Evolutionary conservation across 495 filamentous ascomycete genomes (phyloP).

Genomic region (Penicillium parvum): DNA sequence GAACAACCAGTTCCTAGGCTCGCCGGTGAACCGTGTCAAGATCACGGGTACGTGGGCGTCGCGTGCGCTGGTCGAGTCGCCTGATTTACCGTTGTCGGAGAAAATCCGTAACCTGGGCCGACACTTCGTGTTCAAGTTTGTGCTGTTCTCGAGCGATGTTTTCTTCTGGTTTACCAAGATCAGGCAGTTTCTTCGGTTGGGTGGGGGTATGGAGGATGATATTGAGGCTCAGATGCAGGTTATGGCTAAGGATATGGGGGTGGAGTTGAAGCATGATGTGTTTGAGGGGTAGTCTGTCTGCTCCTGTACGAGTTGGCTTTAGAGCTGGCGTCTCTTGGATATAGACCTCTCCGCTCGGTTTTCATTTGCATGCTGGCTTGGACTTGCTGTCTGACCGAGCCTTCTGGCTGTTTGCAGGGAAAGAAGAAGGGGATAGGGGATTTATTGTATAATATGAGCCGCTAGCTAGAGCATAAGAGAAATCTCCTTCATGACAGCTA

Average conservation of each 20-base stretch:
- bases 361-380: neutral
- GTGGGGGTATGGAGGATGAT: constrained; percentile 89
- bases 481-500: neutral
- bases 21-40: constrained; percentile 91
- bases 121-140: constrained; percentile 75
- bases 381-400: neutral
- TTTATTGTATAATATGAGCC: neutral
- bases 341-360: neutral
- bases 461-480: constrained; percentile 8
- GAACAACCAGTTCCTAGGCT: constrained; percentile 81
- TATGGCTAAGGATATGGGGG: constrained; percentile 86
- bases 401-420: neutral
- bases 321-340: neutral
- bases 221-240: constrained; percentile 79
- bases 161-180: constrained; percentile 78
- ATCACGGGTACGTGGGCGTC: constrained; percentile 90
- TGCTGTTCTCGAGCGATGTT: constrained; percentile 73
- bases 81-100: constrained; percentile 53
- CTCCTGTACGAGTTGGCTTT: neutral
- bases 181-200: constrained; percentile 65
- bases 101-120: constrained; percentile 55
- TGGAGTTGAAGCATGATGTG: constrained; percentile 80
- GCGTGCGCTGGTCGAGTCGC: constrained; percentile 66
- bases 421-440: neutral
- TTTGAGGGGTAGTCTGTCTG: constrained; percentile 67